These are phyloP conservation scores for Colletotrichum falcatum DNA, from an alignment of 2,329 filamentous ascomycete species.

Conservation along the genomic window DNA sequence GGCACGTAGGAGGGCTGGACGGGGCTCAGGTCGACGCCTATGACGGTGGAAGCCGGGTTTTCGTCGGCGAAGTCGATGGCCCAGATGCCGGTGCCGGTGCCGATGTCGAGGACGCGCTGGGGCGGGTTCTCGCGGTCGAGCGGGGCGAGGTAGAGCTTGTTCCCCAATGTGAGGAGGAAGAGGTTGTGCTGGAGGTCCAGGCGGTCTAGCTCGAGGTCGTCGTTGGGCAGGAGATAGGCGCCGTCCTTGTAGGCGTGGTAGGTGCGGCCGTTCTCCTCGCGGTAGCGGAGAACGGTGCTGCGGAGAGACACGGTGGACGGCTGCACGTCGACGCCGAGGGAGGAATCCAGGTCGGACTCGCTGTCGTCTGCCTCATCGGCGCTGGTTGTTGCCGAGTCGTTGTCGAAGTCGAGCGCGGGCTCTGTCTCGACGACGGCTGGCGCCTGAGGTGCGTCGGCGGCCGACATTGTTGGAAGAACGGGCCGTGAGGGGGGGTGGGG, in stretches of 20 bases:
- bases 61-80: constrained; percentile 59
- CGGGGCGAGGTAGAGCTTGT: constrained; percentile 48
- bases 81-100: constrained; percentile 61
- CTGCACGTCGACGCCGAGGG: constrained; percentile 27
- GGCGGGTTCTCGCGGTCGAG: constrained; percentile 43
- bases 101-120: constrained; percentile 56
- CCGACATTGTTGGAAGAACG: neutral
- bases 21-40: constrained; percentile 68
- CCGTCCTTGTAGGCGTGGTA: constrained; percentile 50
- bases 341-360: constrained; percentile 28
- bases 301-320: constrained; percentile 48
- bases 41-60: constrained; percentile 59
- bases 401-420: neutral
- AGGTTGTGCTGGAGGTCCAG: constrained; percentile 54
- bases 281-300: constrained; percentile 52
- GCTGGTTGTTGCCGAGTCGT: neutral
- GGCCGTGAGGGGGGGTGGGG: too few species aligned
- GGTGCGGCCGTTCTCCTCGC: constrained; percentile 53
- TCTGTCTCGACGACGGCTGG: neutral
- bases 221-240: constrained; percentile 34
- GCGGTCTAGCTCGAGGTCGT: constrained; percentile 49
- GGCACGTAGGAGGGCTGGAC: constrained; percentile 69
- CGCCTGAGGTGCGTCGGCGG: neutral
- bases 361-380: neutral
- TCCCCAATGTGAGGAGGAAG: constrained; percentile 49